Percentiles rank a stretch among this genome's conserved stretches.
Conservation (phyloP, 2,329 filamentous ascomycete species). For the Salinomyces thailandicus region DNA sequence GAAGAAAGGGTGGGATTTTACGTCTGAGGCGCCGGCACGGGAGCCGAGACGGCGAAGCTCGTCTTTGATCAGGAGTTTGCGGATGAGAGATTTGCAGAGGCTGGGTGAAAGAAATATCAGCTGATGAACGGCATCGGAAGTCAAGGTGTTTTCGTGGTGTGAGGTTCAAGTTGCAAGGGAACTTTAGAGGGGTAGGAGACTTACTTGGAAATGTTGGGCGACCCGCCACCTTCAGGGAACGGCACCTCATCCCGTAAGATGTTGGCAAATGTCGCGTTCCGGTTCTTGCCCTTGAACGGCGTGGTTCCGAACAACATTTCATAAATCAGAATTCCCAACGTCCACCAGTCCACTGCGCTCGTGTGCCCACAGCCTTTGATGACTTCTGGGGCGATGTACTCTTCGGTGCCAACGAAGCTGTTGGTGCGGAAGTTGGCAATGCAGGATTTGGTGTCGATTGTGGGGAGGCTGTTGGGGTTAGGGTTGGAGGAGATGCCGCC, state of each 20-base stretch:
- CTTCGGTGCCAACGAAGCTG: slow-evolving; percentile 95
- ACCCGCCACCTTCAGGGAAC: slow-evolving; percentile 79
- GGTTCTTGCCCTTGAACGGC: slow-evolving; percentile 98
- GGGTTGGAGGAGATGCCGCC: slow-evolving; percentile 59
- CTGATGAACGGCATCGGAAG: neutral
- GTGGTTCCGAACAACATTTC: slow-evolving; percentile 99
- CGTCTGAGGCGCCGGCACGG: slow-evolving; percentile 88
- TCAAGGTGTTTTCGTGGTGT: too few relatives aligned
- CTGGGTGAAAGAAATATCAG: slow-evolving; percentile 36
- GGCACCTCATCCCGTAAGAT: slow-evolving; percentile 91
- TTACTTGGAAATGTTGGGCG: slow-evolving; percentile 84
- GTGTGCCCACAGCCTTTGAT: slow-evolving; percentile 98
- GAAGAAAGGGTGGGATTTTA: slow-evolving; percentile 95
- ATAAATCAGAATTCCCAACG: slow-evolving; percentile 89
- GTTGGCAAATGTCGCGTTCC: slow-evolving; percentile 95
- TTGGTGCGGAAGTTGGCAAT: slow-evolving; percentile 98
- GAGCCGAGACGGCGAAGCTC: slow-evolving; percentile 88
- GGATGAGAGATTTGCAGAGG: slow-evolving; percentile 89
- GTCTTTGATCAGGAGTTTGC: slow-evolving; percentile 95
- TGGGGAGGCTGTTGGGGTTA: slow-evolving; percentile 61
- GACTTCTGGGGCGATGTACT: slow-evolving; percentile 97
- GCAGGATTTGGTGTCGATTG: slow-evolving; percentile 97
- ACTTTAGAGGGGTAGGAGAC: too few relatives aligned
- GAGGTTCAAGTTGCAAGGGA: too few relatives aligned
- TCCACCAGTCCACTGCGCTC: slow-evolving; percentile 99